A percentile compares a stretch with the other conserved stretches of the same genome.
phyloP scores from a whole-genome alignment of 192 early-diverging fungal species.

The Coemansia sp. region DNA sequence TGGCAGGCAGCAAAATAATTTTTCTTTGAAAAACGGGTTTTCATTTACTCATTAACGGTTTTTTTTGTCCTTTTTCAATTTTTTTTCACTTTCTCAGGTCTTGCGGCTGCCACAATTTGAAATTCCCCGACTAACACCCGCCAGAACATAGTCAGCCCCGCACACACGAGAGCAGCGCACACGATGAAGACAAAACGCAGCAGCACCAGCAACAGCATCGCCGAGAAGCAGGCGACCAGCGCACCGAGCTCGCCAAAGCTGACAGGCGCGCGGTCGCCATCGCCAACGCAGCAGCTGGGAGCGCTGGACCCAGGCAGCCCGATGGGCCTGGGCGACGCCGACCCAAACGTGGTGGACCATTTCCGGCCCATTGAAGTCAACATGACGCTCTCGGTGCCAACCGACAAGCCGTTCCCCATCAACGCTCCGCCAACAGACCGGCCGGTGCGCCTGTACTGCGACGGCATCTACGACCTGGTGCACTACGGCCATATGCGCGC shows the following conservation, averaged over 20 bases:
- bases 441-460: constrained; percentile 79
- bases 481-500: constrained; percentile 82
- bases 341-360: constrained; percentile 37
- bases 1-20: no score
- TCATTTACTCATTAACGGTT: no score
- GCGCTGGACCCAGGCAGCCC: constrained; percentile 41
- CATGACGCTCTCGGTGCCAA: constrained; percentile 37
- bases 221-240: constrained; percentile 20
- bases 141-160: constrained; percentile 9
- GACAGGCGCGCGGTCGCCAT: constrained; percentile 32
- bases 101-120: no score
- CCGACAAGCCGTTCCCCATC: constrained; percentile 57
- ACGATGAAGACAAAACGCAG: constrained; percentile 16
- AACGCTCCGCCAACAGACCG: constrained; percentile 69
- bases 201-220: constrained; percentile 6
- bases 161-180: background rate
- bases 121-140: no score
- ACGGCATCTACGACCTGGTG: constrained; percentile 86
- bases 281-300: constrained; percentile 21
- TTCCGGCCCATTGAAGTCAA: constrained; percentile 47
- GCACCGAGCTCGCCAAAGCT: constrained; percentile 37
- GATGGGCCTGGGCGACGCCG: constrained; percentile 48
- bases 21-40: no score
- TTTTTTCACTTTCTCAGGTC: no score
- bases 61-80: no score